Conservation (phyloP, 2,329 filamentous ascomycete genomes). For the Xylaria polymorpha region DNA sequence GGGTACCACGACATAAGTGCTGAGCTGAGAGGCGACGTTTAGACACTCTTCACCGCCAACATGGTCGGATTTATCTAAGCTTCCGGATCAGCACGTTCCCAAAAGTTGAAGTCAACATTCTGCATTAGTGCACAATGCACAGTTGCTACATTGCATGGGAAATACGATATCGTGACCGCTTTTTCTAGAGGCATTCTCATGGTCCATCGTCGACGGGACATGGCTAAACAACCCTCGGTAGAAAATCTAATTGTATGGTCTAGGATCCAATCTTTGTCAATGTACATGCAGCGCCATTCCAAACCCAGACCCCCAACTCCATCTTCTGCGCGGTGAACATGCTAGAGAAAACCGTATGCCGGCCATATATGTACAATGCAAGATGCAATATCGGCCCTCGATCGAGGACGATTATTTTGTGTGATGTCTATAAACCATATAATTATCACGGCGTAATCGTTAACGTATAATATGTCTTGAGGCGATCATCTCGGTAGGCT, state of each 20-base stretch:
- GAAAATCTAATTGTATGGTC: slow-evolving; percentile 22
- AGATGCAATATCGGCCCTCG: slow-evolving; percentile 9
- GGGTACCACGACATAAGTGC: slow-evolving; percentile 32
- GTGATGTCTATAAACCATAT: slow-evolving; percentile 9
- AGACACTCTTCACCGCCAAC: slow-evolving; percentile 27
- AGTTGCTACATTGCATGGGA: slow-evolving; percentile 1
- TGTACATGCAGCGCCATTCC: slow-evolving; percentile 19
- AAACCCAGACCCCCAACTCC: slow-evolving; percentile 30
- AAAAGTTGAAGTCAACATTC: slow-evolving; percentile 3
- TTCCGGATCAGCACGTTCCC: background rate
- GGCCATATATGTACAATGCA: slow-evolving; percentile 33
- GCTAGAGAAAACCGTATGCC: slow-evolving; percentile 6
- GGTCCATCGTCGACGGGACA: background rate
- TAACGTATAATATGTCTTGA: slow-evolving; percentile 13
- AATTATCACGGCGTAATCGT: slow-evolving; percentile 5
- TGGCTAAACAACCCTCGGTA: background rate
- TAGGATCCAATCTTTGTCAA: slow-evolving; percentile 27
- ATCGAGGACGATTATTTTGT: slow-evolving; percentile 1
- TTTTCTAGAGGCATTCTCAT: slow-evolving; percentile 6
- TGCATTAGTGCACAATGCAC: background rate
- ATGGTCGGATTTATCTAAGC: background rate
- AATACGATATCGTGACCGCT: slow-evolving; percentile 11
- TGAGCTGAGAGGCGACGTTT: slow-evolving; percentile 20
- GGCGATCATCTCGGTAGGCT: background rate
- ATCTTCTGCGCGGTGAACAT: slow-evolving; percentile 2